Evolutionary conservation across 306 rosid species (phyloP), one percentile per base, ranked within the genome.

Genomic region (Medicago arabica): DNA sequence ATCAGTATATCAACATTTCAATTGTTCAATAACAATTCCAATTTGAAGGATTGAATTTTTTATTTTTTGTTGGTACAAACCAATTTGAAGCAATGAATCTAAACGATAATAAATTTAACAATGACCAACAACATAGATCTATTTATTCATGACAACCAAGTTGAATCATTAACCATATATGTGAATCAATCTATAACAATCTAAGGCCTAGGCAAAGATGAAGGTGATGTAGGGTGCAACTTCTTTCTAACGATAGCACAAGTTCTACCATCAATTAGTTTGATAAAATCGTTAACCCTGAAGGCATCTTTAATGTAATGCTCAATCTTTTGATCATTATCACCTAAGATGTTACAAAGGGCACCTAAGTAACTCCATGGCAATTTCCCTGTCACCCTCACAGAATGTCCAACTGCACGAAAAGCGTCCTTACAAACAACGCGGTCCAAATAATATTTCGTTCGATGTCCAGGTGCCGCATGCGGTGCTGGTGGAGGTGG

Each of bases 241-340:
- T 41, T 69, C 8, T 70, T 66, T 39, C 8, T 25, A n/a, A 77
- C 7, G 6, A 41, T 16, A 12, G 41, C 60, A 66, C 85, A 82
- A 40, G 79, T 6, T 23, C 53, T 61, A 77, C 63, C 85, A 40
- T 49, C 75, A 21, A 82, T 19, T 9, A 77, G 75, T n/a, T 0
- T 39, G 4, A 2, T 13, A 17, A 7, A 2, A 67, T 59, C 36
- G 10, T 4, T 13, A 1, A 2, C 1, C 0, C 2, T 4, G 7
- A 19, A 58, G 2, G 36, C 4, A 1, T 4, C 15, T 4, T 1
- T 19, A 14, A 82, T 18, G 19, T 46, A 41, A 39, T 9, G 4
- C 11, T 72, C 23, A 15, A 82, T 75, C 10, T 72, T 18, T 4
- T 9, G 11, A 0, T 82, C 55, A 9, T 72, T 28, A 13, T 59